A percentile compares a stretch with the other conserved stretches of the same genome.
These are phyloP conservation scores for Lecanoromycetidae sp. DNA, from an alignment of 2,329 filamentous ascomycete species.

Conservation along the genomic window DNA sequence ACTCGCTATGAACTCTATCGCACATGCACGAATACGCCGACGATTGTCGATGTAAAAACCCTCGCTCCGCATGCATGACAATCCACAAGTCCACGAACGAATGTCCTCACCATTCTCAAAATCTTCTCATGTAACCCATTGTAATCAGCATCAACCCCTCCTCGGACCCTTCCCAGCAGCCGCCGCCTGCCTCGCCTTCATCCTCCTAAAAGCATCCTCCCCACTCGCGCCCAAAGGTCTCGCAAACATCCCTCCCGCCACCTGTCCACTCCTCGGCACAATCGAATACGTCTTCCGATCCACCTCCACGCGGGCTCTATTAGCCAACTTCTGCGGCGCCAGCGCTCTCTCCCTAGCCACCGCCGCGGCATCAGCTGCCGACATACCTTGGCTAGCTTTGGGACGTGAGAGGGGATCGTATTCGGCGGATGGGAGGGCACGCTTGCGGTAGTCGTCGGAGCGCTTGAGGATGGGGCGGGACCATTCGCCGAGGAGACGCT, in stretches of 20 bases:
- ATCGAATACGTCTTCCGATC: conserved; percentile 51
- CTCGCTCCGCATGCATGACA: no score
- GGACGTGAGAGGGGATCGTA: conserved; percentile 41
- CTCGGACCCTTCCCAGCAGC: conserved; percentile 27
- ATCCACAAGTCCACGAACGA: no score
- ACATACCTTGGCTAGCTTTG: conserved; percentile 20
- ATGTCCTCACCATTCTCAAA: not conserved
- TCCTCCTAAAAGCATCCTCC: conserved; percentile 40
- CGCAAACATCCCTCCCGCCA: conserved; percentile 34
- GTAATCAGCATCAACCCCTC: no score
- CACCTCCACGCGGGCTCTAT: conserved; percentile 47
- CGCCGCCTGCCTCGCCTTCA: conserved; percentile 37
- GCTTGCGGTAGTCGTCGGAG: conserved; percentile 89
- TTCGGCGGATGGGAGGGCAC: conserved; percentile 45
- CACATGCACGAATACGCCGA: no score
- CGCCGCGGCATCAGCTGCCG: conserved; percentile 28
- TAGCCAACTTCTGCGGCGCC: conserved; percentile 38
- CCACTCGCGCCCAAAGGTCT: conserved; percentile 35
- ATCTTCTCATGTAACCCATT: not conserved
- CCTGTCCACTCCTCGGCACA: conserved; percentile 46
- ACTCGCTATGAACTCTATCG: no score
- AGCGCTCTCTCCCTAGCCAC: conserved; percentile 41
- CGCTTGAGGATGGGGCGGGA: conserved; percentile 86
- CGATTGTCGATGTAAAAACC: no score
- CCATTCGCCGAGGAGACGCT: conserved; percentile 89